Conservation (phyloP, 2,329 filamentous ascomycete species). For the Alternaria rosae region DNA sequence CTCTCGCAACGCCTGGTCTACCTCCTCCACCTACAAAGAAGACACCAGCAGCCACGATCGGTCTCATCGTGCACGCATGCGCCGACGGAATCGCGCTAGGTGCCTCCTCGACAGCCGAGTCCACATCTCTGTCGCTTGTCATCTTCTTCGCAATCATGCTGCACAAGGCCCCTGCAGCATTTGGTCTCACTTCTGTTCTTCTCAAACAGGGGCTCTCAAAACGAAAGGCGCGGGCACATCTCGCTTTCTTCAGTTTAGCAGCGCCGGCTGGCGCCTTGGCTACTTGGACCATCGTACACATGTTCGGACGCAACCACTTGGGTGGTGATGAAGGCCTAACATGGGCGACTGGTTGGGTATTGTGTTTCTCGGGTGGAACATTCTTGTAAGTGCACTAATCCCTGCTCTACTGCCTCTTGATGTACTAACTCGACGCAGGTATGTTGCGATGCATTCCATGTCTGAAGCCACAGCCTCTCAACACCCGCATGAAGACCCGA, state of each 20-base stretch:
- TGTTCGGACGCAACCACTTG: slow-evolving; percentile 70
- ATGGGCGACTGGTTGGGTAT: slow-evolving; percentile 90
- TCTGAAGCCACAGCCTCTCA: slow-evolving; percentile 68
- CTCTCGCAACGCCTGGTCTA: slow-evolving; percentile 46
- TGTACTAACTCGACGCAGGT: slow-evolving; percentile 60
- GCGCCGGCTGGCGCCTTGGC: slow-evolving; percentile 84
- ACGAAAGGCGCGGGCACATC: slow-evolving; percentile 80
- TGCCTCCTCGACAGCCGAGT: slow-evolving; percentile 72
- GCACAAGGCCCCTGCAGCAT: slow-evolving; percentile 95
- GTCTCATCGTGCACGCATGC: slow-evolving; percentile 93
- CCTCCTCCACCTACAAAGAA: slow-evolving; percentile 39
- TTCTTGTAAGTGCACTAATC: slow-evolving; percentile 75
- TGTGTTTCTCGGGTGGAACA: slow-evolving; percentile 95
- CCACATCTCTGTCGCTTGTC: slow-evolving; percentile 78
- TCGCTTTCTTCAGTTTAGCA: slow-evolving; percentile 90
- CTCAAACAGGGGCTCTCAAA: slow-evolving; percentile 92
- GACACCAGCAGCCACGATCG: slow-evolving; percentile 70
- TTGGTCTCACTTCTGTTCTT: slow-evolving; percentile 88
- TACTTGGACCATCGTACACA: slow-evolving; percentile 81
- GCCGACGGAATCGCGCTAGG: slow-evolving; percentile 96
- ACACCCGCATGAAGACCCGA: slow-evolving; percentile 42
- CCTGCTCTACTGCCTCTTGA: not conserved
- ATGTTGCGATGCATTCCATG: slow-evolving; percentile 99
- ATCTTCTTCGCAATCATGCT: slow-evolving; percentile 97
- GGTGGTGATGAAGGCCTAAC: slow-evolving; percentile 68